Conservation (phyloP, 306 rosid genomes). For the Ormosia semicastrata region DNA sequence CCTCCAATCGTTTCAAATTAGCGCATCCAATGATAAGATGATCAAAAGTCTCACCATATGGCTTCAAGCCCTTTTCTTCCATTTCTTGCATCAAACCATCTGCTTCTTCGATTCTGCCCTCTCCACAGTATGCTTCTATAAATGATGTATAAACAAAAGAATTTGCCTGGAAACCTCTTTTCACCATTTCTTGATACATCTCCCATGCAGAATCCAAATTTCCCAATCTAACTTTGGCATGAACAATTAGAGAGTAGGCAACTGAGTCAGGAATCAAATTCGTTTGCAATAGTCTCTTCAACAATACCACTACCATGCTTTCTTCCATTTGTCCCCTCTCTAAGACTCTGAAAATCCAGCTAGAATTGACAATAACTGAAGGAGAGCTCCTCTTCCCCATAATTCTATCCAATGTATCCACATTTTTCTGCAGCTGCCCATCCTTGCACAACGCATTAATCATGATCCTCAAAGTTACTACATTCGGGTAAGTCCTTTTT, state of each 20-base stretch:
- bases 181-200: conserved; percentile 59
- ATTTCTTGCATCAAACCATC: conserved; percentile 52
- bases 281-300: conserved; percentile 77
- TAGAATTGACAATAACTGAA: conserved; percentile 52
- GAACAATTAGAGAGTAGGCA: conserved; percentile 64
- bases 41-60: conserved; percentile 54
- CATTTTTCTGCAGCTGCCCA: conserved; percentile 55
- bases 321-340: conserved; percentile 55
- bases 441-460: conserved; percentile 70
- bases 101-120: conserved; percentile 59
- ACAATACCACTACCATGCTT: conserved; percentile 41
- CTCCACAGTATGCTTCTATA: conserved; percentile 57
- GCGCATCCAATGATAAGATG: conserved; percentile 64
- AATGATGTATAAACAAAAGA: conserved; percentile 63
- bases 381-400: conserved; percentile 55
- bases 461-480: conserved; percentile 52
- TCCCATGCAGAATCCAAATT: conserved; percentile 41
- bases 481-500: conserved; percentile 53
- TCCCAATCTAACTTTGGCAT: conserved; percentile 49
- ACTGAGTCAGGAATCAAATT: conserved; percentile 60
- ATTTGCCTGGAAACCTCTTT: conserved; percentile 64
- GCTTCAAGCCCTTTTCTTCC: conserved; percentile 58
- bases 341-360: conserved; percentile 54
- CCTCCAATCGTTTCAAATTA: conserved; percentile 39
- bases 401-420: conserved; percentile 56